Conservation (phyloP, 495 filamentous ascomycete genomes). For the Aspergillus coremiiformis region DNA sequence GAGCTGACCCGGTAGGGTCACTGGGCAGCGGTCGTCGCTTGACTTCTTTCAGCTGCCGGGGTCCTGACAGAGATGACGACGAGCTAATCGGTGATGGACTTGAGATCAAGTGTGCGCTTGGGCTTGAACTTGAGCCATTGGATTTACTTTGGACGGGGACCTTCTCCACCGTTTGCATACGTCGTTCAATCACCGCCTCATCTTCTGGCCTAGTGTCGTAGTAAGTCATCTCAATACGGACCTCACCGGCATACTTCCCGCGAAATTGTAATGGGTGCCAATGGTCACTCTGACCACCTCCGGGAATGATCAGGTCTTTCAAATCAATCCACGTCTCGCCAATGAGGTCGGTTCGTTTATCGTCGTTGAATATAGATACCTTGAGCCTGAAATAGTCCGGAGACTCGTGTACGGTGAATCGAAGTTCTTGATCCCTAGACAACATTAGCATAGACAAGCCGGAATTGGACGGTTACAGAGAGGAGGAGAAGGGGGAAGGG, state of each 20-base stretch:
- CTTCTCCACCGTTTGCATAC: constrained; percentile 39
- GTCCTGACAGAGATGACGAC: constrained; percentile 43
- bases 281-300: constrained; percentile 84
- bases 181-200: constrained; percentile 51
- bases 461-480: not conserved
- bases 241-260: constrained; percentile 90
- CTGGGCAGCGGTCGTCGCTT: constrained; percentile 75
- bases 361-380: constrained; percentile 93
- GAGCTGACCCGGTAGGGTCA: constrained; percentile 49
- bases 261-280: constrained; percentile 85
- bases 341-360: constrained; percentile 92
- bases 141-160: constrained; percentile 18
- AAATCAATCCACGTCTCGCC: constrained; percentile 87
- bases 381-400: constrained; percentile 93
- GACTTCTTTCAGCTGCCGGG: constrained; percentile 53
- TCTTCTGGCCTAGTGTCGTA: constrained; percentile 83
- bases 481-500: no score
- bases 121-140: constrained; percentile 1
- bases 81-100: constrained; percentile 6
- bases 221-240: constrained; percentile 92
- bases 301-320: constrained; percentile 69
- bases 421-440: constrained; percentile 89
- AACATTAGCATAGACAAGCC: constrained; percentile 1
- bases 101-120: not conserved
- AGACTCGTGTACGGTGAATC: constrained; percentile 92